Conservation (phyloP, 345 rosid species). For the Raphanus sativus region DNA sequence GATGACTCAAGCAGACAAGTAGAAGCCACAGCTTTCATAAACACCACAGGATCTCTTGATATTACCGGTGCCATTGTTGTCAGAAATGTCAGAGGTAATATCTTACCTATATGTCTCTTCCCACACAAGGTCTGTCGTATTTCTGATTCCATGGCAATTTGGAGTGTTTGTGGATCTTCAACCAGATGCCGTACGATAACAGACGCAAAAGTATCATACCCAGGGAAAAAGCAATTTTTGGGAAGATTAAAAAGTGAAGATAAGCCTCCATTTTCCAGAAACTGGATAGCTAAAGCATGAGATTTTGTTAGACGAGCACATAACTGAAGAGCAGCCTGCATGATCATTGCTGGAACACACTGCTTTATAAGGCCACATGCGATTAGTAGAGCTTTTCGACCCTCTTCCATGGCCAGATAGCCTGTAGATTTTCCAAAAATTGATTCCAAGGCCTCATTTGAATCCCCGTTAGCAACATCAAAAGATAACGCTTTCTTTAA, state of each 20-base stretch:
- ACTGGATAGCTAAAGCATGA: conserved; percentile 70
- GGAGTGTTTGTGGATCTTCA: conserved; percentile 96
- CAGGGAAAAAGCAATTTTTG: conserved; percentile 80
- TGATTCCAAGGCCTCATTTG: conserved; percentile 49
- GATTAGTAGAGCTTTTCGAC: conserved; percentile 62
- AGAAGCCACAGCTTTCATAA: conserved; percentile 80
- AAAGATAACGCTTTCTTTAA: conserved; percentile 42
- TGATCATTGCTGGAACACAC: conserved; percentile 79
- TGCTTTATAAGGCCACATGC: conserved; percentile 76
- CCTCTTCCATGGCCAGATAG: conserved; percentile 69
- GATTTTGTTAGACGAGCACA: conserved; percentile 93
- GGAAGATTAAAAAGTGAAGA: conserved; percentile 80
- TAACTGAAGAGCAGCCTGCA: conserved; percentile 96
- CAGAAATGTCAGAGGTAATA: conserved; percentile 64
- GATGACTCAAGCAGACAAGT: conserved; percentile 89
- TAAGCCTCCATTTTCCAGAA: conserved; percentile 85
- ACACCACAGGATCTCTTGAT: conserved; percentile 82
- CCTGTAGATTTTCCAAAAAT: conserved; percentile 83
- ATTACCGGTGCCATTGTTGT: conserved; percentile 89
- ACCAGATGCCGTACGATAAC: conserved; percentile 83
- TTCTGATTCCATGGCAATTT: conserved; percentile 96
- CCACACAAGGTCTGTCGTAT: conserved; percentile 76
- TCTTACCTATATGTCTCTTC: conserved; percentile 70
- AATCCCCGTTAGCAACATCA: conserved; percentile 55
- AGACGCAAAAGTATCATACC: conserved; percentile 87